Evolutionary conservation across 192 early-diverging fungal species (phyloP).

Genomic region (Backusella tarrabulga): DNA sequence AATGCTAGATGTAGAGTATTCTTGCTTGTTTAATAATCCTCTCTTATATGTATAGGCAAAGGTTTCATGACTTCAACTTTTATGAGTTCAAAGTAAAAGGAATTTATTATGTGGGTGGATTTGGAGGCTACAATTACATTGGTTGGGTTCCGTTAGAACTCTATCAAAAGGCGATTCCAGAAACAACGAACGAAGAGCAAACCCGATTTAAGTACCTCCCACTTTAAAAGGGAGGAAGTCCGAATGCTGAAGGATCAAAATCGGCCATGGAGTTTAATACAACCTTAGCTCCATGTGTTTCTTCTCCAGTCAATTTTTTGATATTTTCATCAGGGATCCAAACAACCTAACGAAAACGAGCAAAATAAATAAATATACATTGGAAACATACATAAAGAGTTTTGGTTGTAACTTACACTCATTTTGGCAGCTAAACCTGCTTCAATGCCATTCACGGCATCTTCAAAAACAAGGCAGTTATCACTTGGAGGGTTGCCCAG

Average conservation of each 20-base stretch:
- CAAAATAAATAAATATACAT: neutral
- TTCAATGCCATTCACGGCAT: conserved; percentile 78
- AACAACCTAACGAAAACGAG: conserved; percentile 47
- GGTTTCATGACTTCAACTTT: conserved; percentile 50
- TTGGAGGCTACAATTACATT: conserved; percentile 52
- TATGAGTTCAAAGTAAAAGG: conserved; percentile 40
- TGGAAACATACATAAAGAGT: neutral
- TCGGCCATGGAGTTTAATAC: conserved; percentile 60
- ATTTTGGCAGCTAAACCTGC: conserved; percentile 82
- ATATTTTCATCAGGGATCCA: conserved; percentile 87
- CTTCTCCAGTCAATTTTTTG: conserved; percentile 37
- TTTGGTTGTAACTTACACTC: conserved; percentile 45
- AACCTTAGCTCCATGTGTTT: conserved; percentile 51
- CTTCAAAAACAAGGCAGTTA: conserved; percentile 92
- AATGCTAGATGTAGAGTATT: neutral
- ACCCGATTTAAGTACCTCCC: neutral
- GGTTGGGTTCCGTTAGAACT: conserved; percentile 46
- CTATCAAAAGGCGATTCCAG: conserved; percentile 33
- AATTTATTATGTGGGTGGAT: conserved; percentile 55
- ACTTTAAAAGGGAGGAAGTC: conserved; percentile 3
- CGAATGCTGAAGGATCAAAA: conserved; percentile 55
- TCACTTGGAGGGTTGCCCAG: conserved; percentile 48
- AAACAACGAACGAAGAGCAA: neutral
- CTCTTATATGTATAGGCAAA: neutral
- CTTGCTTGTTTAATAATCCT: neutral